Percentiles rank a stretch among this genome's conserved stretches.
Evolutionary conservation across 441 rosid species (phyloP).

Genomic region (Brassica balearica): DNA sequence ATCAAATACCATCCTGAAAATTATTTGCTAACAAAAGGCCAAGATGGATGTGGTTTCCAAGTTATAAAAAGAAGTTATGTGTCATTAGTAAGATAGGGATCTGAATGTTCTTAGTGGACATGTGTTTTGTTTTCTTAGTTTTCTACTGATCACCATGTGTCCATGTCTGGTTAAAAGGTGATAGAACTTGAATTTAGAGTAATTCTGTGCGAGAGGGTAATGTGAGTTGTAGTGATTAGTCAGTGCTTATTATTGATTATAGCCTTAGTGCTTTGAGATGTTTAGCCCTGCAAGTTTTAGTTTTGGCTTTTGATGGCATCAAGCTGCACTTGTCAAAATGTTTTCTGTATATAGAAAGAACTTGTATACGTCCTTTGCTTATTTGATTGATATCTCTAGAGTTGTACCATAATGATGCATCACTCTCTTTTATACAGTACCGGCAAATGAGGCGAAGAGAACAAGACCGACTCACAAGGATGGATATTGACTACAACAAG

Average conservation of each 20-base stretch:
- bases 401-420: constrained; percentile 9
- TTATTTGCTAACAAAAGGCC: no score
- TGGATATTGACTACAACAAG: constrained; percentile 85
- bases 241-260: background rate
- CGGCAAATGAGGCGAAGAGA: constrained; percentile 95
- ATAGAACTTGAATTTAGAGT: constrained; percentile 6
- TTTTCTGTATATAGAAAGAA: background rate
- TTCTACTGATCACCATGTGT: background rate
- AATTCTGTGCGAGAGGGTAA: background rate
- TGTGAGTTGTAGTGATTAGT: background rate
- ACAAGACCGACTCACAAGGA: constrained; percentile 86
- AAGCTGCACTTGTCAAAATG: background rate
- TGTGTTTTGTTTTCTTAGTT: constrained; percentile 6
- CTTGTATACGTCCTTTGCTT: constrained; percentile 7
- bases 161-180: background rate
- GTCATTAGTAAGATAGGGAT: constrained; percentile 5
- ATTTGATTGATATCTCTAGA: background rate
- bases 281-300: constrained; percentile 16
- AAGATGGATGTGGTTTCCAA: no score
- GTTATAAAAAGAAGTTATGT: background rate
- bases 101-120: constrained; percentile 1
- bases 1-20: background rate
- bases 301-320: background rate
- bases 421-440: constrained; percentile 54
- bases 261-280: background rate